These are phyloP conservation scores for Jackrogersella minutella DNA, from an alignment of 495 filamentous ascomycete species.

Conservation along the genomic window DNA sequence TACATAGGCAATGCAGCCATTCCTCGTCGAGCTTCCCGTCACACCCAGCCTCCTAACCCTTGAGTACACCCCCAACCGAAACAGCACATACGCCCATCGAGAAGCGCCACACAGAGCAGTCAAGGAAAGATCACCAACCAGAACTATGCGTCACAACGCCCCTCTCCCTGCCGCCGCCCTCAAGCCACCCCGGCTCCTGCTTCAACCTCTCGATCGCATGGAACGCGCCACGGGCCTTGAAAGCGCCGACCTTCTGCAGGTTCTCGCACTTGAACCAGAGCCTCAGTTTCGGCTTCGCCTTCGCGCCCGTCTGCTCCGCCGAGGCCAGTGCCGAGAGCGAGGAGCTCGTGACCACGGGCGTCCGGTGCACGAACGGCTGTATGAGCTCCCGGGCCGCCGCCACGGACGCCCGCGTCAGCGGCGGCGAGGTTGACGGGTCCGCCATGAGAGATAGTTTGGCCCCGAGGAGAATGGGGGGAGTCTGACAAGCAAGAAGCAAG, in stretches of 20 bases:
- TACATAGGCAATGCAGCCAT: too few species aligned
- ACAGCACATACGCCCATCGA: too few species aligned
- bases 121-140: conserved; percentile 63
- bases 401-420: conserved; percentile 74
- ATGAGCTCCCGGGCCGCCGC: conserved; percentile 75
- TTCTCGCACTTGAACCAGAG: conserved; percentile 99
- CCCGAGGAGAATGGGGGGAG: too few species aligned
- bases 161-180: conserved; percentile 56
- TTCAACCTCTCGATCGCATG: conserved; percentile 82
- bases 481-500: background rate
- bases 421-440: conserved; percentile 58
- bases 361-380: conserved; percentile 77
- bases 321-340: conserved; percentile 80
- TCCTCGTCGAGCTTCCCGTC: too few species aligned
- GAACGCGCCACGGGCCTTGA: conserved; percentile 91
- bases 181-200: conserved; percentile 66
- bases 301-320: conserved; percentile 58
- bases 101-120: too few species aligned
- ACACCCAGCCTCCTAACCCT: too few species aligned
- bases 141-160: conserved; percentile 94
- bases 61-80: too few species aligned
- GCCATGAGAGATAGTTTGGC: conserved; percentile 49
- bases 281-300: conserved; percentile 70
- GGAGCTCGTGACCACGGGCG: conserved; percentile 78
- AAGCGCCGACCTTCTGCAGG: conserved; percentile 87